Conservation (phyloP, 345 rosid species). For the Bruguiera sexangula region DNA sequence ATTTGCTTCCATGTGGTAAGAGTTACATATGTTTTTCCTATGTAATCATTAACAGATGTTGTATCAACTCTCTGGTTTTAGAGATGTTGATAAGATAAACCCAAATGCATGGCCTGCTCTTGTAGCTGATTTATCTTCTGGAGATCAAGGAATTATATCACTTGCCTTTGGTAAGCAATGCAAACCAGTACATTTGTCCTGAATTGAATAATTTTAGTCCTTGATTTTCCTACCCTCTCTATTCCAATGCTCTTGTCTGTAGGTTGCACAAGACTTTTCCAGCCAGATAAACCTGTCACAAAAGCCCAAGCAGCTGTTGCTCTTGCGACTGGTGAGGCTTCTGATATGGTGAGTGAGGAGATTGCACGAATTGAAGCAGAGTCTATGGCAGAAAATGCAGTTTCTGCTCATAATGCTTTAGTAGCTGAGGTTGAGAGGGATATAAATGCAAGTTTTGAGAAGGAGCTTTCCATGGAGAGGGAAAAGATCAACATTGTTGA, state of each 20-base stretch:
- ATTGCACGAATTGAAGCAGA: constrained; percentile 92
- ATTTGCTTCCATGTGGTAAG: neutral
- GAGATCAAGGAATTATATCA: constrained; percentile 82
- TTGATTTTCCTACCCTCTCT: neutral
- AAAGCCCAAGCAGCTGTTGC: constrained; percentile 96
- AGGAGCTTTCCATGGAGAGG: constrained; percentile 63
- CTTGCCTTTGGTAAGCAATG: constrained; percentile 81
- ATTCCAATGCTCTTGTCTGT: neutral
- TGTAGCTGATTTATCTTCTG: constrained; percentile 73
- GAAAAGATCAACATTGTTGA: constrained; percentile 66
- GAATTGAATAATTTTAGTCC: constrained; percentile 20
- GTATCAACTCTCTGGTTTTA: constrained; percentile 72
- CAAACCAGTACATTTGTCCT: constrained; percentile 13
- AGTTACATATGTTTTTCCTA: constrained; percentile 13
- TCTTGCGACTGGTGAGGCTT: constrained; percentile 78
- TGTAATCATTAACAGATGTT: constrained; percentile 40
- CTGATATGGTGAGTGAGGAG: constrained; percentile 76
- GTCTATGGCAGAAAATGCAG: constrained; percentile 83
- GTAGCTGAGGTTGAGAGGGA: constrained; percentile 86
- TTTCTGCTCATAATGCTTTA: constrained; percentile 65
- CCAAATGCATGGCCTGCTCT: constrained; percentile 95
- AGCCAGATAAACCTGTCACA: constrained; percentile 89
- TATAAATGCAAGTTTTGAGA: constrained; percentile 68
- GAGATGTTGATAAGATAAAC: constrained; percentile 73
- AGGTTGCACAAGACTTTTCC: constrained; percentile 91